Conservation (phyloP, 2,329 filamentous ascomycete species). For the Ascochyta viciae-villosae region DNA sequence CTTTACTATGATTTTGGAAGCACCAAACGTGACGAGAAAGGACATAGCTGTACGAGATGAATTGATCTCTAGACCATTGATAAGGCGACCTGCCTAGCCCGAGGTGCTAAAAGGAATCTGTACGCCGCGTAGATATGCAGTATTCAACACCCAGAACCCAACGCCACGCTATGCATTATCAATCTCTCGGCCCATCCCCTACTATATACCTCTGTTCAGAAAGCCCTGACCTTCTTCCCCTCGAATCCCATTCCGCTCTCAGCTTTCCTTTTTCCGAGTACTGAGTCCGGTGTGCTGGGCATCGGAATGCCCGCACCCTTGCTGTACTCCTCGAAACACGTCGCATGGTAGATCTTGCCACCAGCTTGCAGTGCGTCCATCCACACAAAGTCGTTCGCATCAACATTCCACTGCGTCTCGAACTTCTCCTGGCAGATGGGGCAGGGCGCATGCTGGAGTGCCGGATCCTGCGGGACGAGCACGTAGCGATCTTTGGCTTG, state of each 20-base stretch:
- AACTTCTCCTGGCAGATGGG: constrained; percentile 97
- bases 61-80: neutral
- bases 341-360: constrained; percentile 84
- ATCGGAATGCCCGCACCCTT: constrained; percentile 41
- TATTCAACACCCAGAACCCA: neutral
- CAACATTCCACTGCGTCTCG: constrained; percentile 88
- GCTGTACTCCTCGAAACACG: constrained; percentile 76
- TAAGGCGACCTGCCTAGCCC: neutral
- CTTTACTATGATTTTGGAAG: no score
- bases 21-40: no score
- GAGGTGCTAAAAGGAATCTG: neutral
- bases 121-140: neutral
- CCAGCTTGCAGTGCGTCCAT: constrained; percentile 83
- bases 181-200: neutral
- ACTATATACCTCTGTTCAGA: constrained; percentile 7
- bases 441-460: constrained; percentile 78
- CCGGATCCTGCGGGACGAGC: constrained; percentile 79
- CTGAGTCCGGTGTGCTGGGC: constrained; percentile 46
- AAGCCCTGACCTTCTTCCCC: constrained; percentile 43
- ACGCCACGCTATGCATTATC: constrained; percentile 27
- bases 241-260: constrained; percentile 34
- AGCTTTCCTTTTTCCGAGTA: constrained; percentile 48
- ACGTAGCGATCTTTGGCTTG: constrained; percentile 75
- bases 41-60: no score
- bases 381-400: constrained; percentile 97